These are phyloP conservation scores for Gossypium trilobum DNA, from an alignment of 441 rosid genomes.

Conservation along the genomic window DNA sequence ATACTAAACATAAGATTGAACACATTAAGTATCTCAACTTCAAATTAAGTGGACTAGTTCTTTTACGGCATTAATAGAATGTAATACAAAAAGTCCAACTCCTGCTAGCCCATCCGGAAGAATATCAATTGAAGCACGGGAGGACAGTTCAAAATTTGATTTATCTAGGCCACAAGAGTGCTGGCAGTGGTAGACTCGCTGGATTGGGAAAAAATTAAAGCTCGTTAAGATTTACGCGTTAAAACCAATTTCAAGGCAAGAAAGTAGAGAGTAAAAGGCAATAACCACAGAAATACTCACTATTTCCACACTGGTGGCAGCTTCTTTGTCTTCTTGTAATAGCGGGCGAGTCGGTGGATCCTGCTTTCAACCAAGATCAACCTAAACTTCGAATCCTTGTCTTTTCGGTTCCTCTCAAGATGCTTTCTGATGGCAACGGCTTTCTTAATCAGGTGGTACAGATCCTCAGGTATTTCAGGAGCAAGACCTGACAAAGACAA, in stretches of 20 bases:
- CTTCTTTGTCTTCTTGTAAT: conserved; percentile 81
- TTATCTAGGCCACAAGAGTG: conserved; percentile 44
- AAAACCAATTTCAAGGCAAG: too few species aligned
- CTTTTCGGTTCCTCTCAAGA: conserved; percentile 79
- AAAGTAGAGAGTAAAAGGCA: background rate
- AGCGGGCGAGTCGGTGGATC: conserved; percentile 70
- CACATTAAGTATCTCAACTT: conserved; percentile 1
- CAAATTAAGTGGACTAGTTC: background rate
- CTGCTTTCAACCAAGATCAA: conserved; percentile 77
- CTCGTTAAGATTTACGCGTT: background rate
- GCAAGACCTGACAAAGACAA: conserved; percentile 40
- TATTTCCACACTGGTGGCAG: conserved; percentile 80
- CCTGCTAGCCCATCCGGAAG: background rate
- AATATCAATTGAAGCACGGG: background rate
- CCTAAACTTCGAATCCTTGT: conserved; percentile 74
- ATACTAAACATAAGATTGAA: background rate
- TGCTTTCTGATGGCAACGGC: conserved; percentile 78
- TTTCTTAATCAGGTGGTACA: conserved; percentile 68
- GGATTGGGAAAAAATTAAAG: background rate
- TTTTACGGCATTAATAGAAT: background rate
- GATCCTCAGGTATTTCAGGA: conserved; percentile 79
- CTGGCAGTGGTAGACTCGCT: conserved; percentile 59
- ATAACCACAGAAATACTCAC: conserved; percentile 29
- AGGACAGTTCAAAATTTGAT: background rate
- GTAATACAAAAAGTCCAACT: background rate